phyloP scores from a whole-genome alignment of 31 red algal genomes.

The Asparagopsis taxiformis region DNA sequence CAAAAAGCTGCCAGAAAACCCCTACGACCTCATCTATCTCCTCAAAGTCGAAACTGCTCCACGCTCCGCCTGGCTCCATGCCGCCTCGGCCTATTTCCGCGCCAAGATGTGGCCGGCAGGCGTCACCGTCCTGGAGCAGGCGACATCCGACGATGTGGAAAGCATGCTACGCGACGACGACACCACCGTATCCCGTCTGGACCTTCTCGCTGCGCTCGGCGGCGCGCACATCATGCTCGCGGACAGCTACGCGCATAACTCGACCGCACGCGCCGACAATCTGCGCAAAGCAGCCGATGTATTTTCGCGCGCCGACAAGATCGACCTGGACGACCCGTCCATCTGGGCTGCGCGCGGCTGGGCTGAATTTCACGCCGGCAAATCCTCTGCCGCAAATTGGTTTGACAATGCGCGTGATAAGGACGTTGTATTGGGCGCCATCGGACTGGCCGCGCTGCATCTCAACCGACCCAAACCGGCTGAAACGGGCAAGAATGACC shows the following conservation, averaged over 20 bases:
- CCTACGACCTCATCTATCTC: slow-evolving; percentile 49
- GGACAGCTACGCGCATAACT: slow-evolving; percentile 9
- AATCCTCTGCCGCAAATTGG: slow-evolving; percentile 36
- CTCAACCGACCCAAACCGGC: too few relatives aligned
- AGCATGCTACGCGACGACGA: slow-evolving; percentile 25
- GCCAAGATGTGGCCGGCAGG: slow-evolving; percentile 11
- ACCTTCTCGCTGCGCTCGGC: slow-evolving; percentile 50
- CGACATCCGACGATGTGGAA: slow-evolving; percentile 50
- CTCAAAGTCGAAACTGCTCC: slow-evolving; percentile 57
- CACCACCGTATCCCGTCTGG: slow-evolving; percentile 17
- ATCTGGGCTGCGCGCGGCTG: slow-evolving; percentile 55
- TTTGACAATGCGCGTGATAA: slow-evolving; percentile 58
- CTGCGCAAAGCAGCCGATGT: slow-evolving; percentile 44
- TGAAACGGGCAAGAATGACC: slow-evolving; percentile 20
- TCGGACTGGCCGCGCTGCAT: slow-evolving; percentile 41
- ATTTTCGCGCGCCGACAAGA: slow-evolving; percentile 43
- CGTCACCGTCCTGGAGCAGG: slow-evolving; percentile 41
- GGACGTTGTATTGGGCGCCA: slow-evolving; percentile 24
- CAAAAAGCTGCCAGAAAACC: slow-evolving; percentile 22
- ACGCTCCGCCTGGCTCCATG: slow-evolving; percentile 44
- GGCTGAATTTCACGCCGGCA: slow-evolving; percentile 48
- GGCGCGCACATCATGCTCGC: slow-evolving; percentile 52
- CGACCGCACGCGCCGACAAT: slow-evolving; percentile 12
- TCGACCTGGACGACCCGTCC: slow-evolving; percentile 44
- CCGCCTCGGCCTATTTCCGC: slow-evolving; percentile 47